phyloP scores from a whole-genome alignment of 73 alveolate genomes.

The Paramecium pentaurelia region DNA sequence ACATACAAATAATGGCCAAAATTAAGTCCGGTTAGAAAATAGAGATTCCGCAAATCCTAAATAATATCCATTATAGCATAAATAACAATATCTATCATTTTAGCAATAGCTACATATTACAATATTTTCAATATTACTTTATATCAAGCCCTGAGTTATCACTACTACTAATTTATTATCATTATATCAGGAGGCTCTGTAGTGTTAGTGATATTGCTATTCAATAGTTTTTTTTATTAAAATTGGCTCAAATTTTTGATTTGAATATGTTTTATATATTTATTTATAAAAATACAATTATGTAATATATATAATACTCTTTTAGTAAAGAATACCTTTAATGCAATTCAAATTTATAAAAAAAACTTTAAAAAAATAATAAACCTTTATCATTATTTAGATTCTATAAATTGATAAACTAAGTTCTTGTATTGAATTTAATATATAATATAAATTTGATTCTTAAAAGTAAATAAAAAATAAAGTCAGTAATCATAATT shows the following conservation, averaged over 20 bases:
- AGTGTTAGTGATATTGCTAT: neutral
- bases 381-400: neutral
- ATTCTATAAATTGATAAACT: neutral
- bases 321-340: no score
- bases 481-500: neutral
- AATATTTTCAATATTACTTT: neutral
- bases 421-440: neutral
- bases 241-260: constrained; percentile 1
- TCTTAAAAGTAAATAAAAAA: neutral
- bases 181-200: neutral
- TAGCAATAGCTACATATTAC: neutral
- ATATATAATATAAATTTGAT: neutral
- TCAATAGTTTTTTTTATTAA: neutral
- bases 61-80: neutral
- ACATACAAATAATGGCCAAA: neutral
- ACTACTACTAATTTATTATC: neutral
- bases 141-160: neutral
- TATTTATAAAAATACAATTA: neutral
- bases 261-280: neutral
- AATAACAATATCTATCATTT: neutral
- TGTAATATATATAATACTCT: no score
- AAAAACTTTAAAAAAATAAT: no score
- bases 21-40: neutral
- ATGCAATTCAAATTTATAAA: no score
- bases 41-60: neutral